Evolutionary conservation across 2,329 filamentous ascomycete genomes (phyloP), one percentile per base, ranked within the genome.

Genomic region (Ascosphaera apis): DNA sequence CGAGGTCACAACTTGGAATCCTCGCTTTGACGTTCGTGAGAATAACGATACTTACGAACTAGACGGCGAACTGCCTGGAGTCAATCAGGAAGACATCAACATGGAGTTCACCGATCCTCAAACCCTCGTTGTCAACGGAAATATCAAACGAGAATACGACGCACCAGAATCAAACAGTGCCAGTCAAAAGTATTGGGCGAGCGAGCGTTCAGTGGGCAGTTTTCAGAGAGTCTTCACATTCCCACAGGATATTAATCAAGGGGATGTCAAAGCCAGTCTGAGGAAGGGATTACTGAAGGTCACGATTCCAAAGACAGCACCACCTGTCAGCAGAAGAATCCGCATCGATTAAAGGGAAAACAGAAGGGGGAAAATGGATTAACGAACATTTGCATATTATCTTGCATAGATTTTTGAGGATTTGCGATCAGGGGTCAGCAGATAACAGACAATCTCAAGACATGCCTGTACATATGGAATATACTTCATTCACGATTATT

Each of bases 221-320:
- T 74, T 74, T 54, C 60, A 65, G 40, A 62, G 69, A 45, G 60
- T 57, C 33, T 73, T 74, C 52, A 58, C 53, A 39, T 73, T 74
- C 57, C 67, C 69, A 1, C 53, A 54, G 2, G 55, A 62, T 21
- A 62, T 74, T 35, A 60, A 72, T 43, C 67, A 72, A 46, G 67
- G 73, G 19, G 56, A 52, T 13, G 68, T 73, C 44, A 68, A 63
- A 53, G 69, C 69, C 15, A 65, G 54, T 37, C 48, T 74, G 50
- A 72, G 67, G 57, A 63, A 73, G 44, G 69, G 69, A 8, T 61
- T 74, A 36, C 51, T 74, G 37, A 63, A 54, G 37, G 60, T 74
- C 31, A 46, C 62, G 4, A 61, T 74, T 5, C 69, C 69, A 2
- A 73, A 72, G 57, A 58, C 61, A 17, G 49, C 57, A 39, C 57